phyloP scores from a whole-genome alignment of 2,329 filamentous ascomycete genomes.

The Zymoseptoria crescenta region DNA sequence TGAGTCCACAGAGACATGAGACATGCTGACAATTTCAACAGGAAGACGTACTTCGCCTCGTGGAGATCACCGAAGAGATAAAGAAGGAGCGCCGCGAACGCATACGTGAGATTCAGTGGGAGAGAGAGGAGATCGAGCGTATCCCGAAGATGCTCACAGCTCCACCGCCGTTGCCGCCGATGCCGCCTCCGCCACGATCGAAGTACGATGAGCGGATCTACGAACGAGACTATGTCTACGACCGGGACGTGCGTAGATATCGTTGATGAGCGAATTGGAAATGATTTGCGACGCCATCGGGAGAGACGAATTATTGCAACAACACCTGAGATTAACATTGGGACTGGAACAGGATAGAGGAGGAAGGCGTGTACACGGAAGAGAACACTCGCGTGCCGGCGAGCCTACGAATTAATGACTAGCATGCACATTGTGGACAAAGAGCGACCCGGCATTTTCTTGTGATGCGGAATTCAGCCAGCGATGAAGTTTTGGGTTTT shows the following conservation, averaged over 20 bases:
- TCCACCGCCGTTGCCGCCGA: conserved; percentile 31
- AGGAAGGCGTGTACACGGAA: background rate
- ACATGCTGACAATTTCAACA: conserved; percentile 32
- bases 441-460: background rate
- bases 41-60: conserved; percentile 81
- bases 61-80: conserved; percentile 75
- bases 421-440: background rate
- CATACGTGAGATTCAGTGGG: conserved; percentile 55
- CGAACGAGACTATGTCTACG: conserved; percentile 62
- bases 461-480: background rate
- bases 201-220: conserved; percentile 58
- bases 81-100: conserved; percentile 54
- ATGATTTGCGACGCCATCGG: too few species aligned
- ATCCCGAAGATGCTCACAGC: conserved; percentile 34
- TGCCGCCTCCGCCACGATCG: conserved; percentile 31
- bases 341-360: background rate
- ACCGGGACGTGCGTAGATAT: conserved; percentile 33
- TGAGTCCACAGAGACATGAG: background rate
- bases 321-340: background rate
- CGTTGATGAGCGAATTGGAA: background rate
- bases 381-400: background rate
- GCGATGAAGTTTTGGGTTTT: background rate
- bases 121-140: conserved; percentile 48
- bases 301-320: background rate
- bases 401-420: background rate